Percentiles rank a stretch among this genome's conserved stretches.
phyloP scores from a whole-genome alignment of 2,329 filamentous ascomycete species.

The Alternaria gansuensis region DNA sequence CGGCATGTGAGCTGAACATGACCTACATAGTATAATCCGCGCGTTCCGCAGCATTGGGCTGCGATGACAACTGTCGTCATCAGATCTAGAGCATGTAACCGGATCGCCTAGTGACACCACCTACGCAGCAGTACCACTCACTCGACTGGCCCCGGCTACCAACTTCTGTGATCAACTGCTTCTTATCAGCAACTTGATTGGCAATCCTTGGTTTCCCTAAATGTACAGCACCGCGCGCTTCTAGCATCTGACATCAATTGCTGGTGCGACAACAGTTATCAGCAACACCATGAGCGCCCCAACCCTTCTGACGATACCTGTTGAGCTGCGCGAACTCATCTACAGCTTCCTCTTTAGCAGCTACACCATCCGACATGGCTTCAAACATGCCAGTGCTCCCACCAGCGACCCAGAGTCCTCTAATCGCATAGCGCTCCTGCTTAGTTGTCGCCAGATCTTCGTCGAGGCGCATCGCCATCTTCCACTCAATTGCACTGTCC shows the following conservation, averaged over 20 bases:
- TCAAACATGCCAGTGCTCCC: slow-evolving; percentile 26
- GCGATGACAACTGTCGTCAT: slow-evolving; percentile 12
- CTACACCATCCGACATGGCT: slow-evolving; percentile 43
- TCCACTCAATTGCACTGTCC: slow-evolving; percentile 41
- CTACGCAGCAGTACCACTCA: slow-evolving; percentile 7
- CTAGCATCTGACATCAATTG: slow-evolving; percentile 14
- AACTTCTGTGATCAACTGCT: slow-evolving; percentile 6
- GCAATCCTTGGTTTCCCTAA: slow-evolving; percentile 3
- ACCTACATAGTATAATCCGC: slow-evolving; percentile 12
- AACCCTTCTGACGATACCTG: slow-evolving; percentile 43
- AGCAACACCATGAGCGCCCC: slow-evolving; percentile 27
- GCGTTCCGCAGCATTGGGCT: slow-evolving; percentile 11
- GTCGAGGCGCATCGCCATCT: slow-evolving; percentile 48
- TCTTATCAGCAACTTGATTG: slow-evolving; percentile 10
- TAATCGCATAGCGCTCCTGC: slow-evolving; percentile 45
- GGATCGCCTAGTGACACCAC: slow-evolving; percentile 7
- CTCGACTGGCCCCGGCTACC: background rate
- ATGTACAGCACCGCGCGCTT: slow-evolving; percentile 9
- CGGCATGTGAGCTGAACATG: slow-evolving; percentile 8
- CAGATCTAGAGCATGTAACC: slow-evolving; percentile 10
- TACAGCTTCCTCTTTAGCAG: slow-evolving; percentile 47
- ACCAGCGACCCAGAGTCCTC: slow-evolving; percentile 13
- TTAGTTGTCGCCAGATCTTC: slow-evolving; percentile 42
- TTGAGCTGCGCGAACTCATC: slow-evolving; percentile 48
- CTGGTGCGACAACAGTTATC: slow-evolving; percentile 15